These are phyloP conservation scores for Diplodia scrobiculata DNA, from an alignment of 2,329 filamentous ascomycete genomes.

Conservation along the genomic window DNA sequence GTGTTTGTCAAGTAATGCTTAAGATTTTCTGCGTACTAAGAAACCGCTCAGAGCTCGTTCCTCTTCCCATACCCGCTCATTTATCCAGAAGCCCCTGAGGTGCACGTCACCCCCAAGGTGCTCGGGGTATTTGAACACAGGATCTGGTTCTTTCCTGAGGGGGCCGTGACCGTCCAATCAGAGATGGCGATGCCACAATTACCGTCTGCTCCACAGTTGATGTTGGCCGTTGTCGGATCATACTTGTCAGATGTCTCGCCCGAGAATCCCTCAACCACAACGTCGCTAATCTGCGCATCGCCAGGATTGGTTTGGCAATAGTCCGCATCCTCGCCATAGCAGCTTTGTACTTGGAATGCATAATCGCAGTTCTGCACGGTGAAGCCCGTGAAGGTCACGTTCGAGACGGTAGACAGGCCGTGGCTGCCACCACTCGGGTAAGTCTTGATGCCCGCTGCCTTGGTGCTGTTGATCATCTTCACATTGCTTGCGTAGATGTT, in stretches of 20 bases:
- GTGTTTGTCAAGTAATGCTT: not conserved
- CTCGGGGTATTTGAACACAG: conserved; percentile 22
- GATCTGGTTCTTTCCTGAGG: conserved; percentile 17
- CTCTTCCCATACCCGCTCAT: not conserved
- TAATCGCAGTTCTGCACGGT: conserved; percentile 47
- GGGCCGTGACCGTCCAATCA: conserved; percentile 19
- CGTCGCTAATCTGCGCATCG: conserved; percentile 8
- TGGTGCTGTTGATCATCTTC: conserved; percentile 48
- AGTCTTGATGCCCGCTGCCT: conserved; percentile 53
- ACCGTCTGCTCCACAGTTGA: conserved; percentile 21
- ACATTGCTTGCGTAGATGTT: conserved; percentile 49
- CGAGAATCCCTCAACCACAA: conserved; percentile 55
- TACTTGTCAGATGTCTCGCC: conserved; percentile 56
- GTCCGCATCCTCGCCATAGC: conserved; percentile 39
- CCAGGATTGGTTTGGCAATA: conserved; percentile 25
- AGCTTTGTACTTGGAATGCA: conserved; percentile 52
- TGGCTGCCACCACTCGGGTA: conserved; percentile 47
- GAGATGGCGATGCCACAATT: conserved; percentile 19
- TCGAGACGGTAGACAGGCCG: conserved; percentile 44
- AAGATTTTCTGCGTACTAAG: not conserved
- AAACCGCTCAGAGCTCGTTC: not conserved
- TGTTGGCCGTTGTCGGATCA: conserved; percentile 39
- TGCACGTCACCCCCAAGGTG: conserved; percentile 21
- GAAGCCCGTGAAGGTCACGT: conserved; percentile 49
- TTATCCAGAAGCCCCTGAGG: conserved; percentile 20